Evolutionary conservation across 2,329 filamentous ascomycete genomes (phyloP).

Genomic region (Exophiala bonariae): DNA sequence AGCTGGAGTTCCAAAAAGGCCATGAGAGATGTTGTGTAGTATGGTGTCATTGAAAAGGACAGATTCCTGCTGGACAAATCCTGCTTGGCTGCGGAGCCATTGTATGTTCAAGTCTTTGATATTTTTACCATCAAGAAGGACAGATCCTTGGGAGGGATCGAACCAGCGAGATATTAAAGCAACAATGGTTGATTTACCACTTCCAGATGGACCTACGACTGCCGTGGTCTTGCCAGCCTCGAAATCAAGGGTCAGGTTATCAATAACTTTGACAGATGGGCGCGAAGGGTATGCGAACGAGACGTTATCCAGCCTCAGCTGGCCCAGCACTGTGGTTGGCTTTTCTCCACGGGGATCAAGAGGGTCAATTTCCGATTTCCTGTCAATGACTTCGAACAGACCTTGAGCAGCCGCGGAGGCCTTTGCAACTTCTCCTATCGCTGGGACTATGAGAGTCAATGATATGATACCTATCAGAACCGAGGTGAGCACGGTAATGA

Average conservation of each 20-base stretch:
- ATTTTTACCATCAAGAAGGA: conserved; percentile 55
- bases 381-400: conserved; percentile 86
- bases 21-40: conserved; percentile 61
- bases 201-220: conserved; percentile 43
- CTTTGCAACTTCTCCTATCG: not conserved
- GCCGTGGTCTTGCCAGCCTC: conserved; percentile 38
- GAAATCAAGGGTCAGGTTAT: conserved; percentile 34
- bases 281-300: conserved; percentile 67
- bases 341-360: conserved; percentile 66
- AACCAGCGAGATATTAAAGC: conserved; percentile 44
- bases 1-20: conserved; percentile 45
- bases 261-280: conserved; percentile 35
- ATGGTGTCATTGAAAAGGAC: conserved; percentile 67
- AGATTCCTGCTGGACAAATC: conserved; percentile 65
- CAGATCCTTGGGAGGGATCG: conserved; percentile 41
- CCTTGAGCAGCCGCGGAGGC: conserved; percentile 73
- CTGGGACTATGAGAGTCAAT: conserved; percentile 38
- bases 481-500: conserved; percentile 28
- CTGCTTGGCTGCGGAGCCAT: conserved; percentile 58
- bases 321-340: conserved; percentile 49
- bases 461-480: conserved; percentile 33
- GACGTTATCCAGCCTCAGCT: conserved; percentile 63
- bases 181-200: conserved; percentile 45
- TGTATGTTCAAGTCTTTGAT: conserved; percentile 60
- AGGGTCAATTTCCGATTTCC: conserved; percentile 78